Conservation (phyloP, 1,284 basidiomycete genomes). For the Austroboletus niveus region DNA sequence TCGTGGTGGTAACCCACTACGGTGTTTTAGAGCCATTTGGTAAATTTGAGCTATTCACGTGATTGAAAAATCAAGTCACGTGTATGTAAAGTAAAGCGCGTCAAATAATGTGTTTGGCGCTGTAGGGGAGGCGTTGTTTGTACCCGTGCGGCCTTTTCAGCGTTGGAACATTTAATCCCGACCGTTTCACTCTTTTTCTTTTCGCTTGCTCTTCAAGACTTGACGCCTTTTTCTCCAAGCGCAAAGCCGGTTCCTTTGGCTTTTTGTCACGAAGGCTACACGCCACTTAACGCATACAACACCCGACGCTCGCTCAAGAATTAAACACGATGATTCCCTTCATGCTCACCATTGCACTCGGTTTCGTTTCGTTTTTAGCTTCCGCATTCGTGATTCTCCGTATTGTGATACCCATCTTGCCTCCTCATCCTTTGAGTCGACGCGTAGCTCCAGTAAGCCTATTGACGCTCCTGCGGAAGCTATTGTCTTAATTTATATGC, state of each 20-base stretch:
- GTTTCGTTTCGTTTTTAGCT: slow-evolving; percentile 64
- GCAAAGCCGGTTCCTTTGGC: slow-evolving; percentile 13
- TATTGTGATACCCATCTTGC: slow-evolving; percentile 67
- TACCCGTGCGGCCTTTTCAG: slow-evolving; percentile 12
- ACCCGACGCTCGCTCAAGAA: slow-evolving; percentile 45
- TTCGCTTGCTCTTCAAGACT: slow-evolving; percentile 15
- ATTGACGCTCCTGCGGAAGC: slow-evolving; percentile 3
- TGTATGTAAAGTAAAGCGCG: slow-evolving; percentile 8
- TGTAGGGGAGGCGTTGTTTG: slow-evolving; percentile 22
- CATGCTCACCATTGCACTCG: slow-evolving; percentile 59
- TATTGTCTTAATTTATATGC: slow-evolving; percentile 16
- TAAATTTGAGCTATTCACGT: neutral
- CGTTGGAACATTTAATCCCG: slow-evolving; percentile 5
- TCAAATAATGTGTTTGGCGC: slow-evolving; percentile 15
- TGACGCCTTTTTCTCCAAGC: slow-evolving; percentile 11
- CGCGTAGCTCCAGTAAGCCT: slow-evolving; percentile 62
- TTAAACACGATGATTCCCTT: slow-evolving; percentile 57
- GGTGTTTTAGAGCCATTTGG: too few species aligned
- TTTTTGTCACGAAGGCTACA: slow-evolving; percentile 32
- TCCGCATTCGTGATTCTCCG: slow-evolving; percentile 72
- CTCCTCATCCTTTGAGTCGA: slow-evolving; percentile 65
- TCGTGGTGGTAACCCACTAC: too few species aligned
- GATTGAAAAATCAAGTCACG: slow-evolving; percentile 17
- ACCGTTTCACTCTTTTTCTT: slow-evolving; percentile 1
- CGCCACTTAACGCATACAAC: slow-evolving; percentile 37